These are phyloP conservation scores for Fusarium concolor DNA, from an alignment of 2,329 filamentous ascomycete genomes.

Conservation along the genomic window DNA sequence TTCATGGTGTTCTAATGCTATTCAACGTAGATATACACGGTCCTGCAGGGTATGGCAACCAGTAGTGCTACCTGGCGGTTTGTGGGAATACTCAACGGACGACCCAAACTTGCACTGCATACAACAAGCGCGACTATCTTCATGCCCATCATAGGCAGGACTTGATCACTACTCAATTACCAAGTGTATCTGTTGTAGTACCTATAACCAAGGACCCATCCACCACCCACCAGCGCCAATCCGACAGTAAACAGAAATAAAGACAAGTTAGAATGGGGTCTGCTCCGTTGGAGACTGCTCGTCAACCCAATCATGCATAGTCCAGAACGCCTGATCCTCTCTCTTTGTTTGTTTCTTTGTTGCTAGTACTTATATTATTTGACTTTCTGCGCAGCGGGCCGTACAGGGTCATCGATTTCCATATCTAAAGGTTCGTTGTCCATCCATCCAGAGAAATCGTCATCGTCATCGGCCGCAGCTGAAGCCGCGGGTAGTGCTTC, in stretches of 20 bases:
- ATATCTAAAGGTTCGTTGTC: constrained; percentile 48
- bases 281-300: constrained; percentile 13
- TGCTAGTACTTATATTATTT: constrained; percentile 27
- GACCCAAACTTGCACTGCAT: neutral
- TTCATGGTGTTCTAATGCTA: too few species aligned
- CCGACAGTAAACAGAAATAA: constrained; percentile 8
- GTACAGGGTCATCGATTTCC: constrained; percentile 37
- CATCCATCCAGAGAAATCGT: constrained; percentile 54
- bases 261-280: constrained; percentile 9
- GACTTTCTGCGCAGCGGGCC: constrained; percentile 36
- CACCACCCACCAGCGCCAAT: constrained; percentile 24
- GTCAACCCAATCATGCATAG: constrained; percentile 19
- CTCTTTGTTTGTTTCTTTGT: neutral
- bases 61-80: neutral
- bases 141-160: neutral
- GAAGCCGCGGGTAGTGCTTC: constrained; percentile 34
- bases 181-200: constrained; percentile 19
- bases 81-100: too few species aligned
- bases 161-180: constrained; percentile 17
- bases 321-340: constrained; percentile 30
- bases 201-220: neutral
- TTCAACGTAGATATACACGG: neutral
- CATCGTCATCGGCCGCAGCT: constrained; percentile 46
- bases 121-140: neutral
- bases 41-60: neutral